Conservation (phyloP, 805 yeast genomes). For the Starmerella floricola region DNA sequence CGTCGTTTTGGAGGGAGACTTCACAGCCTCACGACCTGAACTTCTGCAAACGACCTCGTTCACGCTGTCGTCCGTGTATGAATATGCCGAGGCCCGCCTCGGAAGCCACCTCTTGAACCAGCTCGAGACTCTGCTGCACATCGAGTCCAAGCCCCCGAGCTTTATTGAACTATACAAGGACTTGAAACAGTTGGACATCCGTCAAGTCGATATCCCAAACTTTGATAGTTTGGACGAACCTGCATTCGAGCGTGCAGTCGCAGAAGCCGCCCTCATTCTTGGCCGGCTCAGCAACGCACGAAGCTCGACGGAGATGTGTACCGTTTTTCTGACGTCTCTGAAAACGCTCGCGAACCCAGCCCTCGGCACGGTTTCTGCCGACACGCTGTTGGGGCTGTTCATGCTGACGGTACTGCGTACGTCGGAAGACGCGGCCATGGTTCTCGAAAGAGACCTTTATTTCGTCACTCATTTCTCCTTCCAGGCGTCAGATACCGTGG, state of each 20-base stretch:
- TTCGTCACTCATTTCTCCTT: slow-evolving; percentile 52
- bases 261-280: slow-evolving; percentile 30
- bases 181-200: slow-evolving; percentile 30
- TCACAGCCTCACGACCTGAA: not conserved
- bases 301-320: slow-evolving; percentile 25
- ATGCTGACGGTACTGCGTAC: slow-evolving; percentile 60
- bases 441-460: slow-evolving; percentile 47
- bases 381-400: slow-evolving; percentile 59
- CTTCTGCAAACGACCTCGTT: not conserved
- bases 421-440: slow-evolving; percentile 33
- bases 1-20: not conserved
- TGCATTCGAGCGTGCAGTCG: slow-evolving; percentile 30
- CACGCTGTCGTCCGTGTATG: slow-evolving; percentile 33
- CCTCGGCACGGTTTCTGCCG: slow-evolving; percentile 52
- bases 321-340: slow-evolving; percentile 39
- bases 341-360: slow-evolving; percentile 31
- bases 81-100: slow-evolving; percentile 58
- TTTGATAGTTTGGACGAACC: slow-evolving; percentile 17
- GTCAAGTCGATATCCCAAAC: slow-evolving; percentile 35
- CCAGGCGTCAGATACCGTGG: slow-evolving; percentile 7
- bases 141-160: slow-evolving; percentile 10
- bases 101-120: slow-evolving; percentile 56
- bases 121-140: slow-evolving; percentile 26
- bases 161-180: slow-evolving; percentile 19
- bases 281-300: slow-evolving; percentile 26